These are phyloP conservation scores for Colletotrichum destructivum DNA, from an alignment of 2,329 filamentous ascomycete genomes.

Conservation along the genomic window DNA sequence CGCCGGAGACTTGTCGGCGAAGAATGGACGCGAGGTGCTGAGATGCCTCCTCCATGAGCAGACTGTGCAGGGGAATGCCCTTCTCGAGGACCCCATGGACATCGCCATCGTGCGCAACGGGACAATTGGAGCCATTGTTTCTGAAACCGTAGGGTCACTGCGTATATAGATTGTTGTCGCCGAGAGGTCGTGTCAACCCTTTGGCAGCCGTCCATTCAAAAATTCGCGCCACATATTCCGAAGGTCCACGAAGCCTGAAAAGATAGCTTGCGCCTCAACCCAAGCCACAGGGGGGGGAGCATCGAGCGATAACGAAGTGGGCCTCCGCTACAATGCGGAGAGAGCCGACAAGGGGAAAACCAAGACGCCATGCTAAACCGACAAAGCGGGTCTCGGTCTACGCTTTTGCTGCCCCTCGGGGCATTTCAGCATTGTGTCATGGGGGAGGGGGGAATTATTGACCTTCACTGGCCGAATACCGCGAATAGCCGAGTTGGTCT, in stretches of 20 bases:
- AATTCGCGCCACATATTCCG: conserved; percentile 30
- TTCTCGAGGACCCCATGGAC: conserved; percentile 50
- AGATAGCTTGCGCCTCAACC: conserved; percentile 30
- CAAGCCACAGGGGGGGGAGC: conserved; percentile 18
- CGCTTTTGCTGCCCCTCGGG: conserved; percentile 25
- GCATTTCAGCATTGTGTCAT: conserved; percentile 38
- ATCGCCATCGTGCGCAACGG: conserved; percentile 48
- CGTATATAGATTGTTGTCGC: conserved; percentile 1
- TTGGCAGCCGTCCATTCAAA: conserved; percentile 15
- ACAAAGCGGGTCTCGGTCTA: conserved; percentile 36
- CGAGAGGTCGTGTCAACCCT: not conserved
- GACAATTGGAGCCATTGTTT: conserved; percentile 24
- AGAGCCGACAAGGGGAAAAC: conserved; percentile 16
- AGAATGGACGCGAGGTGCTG: conserved; percentile 58
- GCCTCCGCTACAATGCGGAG: conserved; percentile 29
- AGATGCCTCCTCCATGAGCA: conserved; percentile 69
- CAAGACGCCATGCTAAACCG: conserved; percentile 3
- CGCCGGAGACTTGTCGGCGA: conserved; percentile 48
- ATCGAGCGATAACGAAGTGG: conserved; percentile 14
- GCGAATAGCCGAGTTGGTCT: conserved; percentile 43
- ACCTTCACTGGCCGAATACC: conserved; percentile 40
- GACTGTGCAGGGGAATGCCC: conserved; percentile 60
- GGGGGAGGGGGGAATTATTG: conserved; percentile 26
- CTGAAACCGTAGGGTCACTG: not conserved
- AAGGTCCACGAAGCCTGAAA: not conserved